Base-by-base conservation (phyloP, 352 stramenopile species). In the Phytopythium litorale region DNA sequence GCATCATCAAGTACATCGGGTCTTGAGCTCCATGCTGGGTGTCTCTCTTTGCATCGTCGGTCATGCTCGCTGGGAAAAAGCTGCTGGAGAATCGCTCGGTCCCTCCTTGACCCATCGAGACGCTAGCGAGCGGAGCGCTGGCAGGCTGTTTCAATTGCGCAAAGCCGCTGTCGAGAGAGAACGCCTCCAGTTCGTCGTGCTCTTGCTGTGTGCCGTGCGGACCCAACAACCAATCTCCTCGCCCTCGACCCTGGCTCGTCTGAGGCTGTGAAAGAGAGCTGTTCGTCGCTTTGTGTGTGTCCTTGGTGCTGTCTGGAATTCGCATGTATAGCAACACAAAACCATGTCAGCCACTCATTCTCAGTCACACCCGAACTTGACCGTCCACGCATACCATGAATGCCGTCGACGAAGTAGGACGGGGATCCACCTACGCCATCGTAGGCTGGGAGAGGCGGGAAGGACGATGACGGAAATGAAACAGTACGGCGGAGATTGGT, bases 1-100 rank as follows among this genome's bases (percentile, higher is more conserved):
- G 79, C 76, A 87, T 89, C 87, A 95, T 95, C 40, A 95, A 60
- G 60, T 88, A 81, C 51, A 79, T 71, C 40, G 87, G 84, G 42
- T 74, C 64, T 16, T 63, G 28, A 21, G 15, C 3, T 9, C 8
- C 15, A 16, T 38, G 58, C 28, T 56, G 40, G 35, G 37, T 25
- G 1, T 18, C 28, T 7, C 15, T 13, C 25, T 23, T 37, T 2
- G 18, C 7, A 50, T 21, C 43, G 35, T 28, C 18, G 11, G 3
- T 57, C 19, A 45, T 7, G 51, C 21, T 42, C 8, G 35, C 53
- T 37, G 18, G 32, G 33, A 58, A 58, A 25, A 54, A 54, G 48
- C 28, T 54, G 25, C 48, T 37, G 23, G 48, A 3, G 7, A 38
- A 23, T 37, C 28, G 48, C 25, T 38, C 48, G 28, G 15, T 2